Evolutionary conservation across 306 rosid genomes (phyloP), one percentile per base, ranked within the genome.

Genomic region (Prunus fruticosa): DNA sequence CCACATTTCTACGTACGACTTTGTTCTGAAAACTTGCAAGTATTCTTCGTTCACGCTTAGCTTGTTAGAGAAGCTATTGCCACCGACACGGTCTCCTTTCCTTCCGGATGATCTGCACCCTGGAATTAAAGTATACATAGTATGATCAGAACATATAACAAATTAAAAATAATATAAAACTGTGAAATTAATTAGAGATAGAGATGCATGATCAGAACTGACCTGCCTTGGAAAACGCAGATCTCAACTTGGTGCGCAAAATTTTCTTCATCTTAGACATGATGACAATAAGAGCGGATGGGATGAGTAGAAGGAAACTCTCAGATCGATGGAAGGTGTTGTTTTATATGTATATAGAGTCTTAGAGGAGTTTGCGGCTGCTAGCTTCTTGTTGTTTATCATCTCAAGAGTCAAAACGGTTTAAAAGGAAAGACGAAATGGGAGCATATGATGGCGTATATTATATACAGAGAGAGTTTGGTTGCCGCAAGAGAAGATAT

Each of bases 11-110:
- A 85, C 83, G 19, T 80, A 92, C 11, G 99, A 95, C 22, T 87
- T 88, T 60, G 99, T 88, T 84, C 97, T 84, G 84, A 95, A 91
- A 57, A 93, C 89, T 78, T 83, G 75, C 18, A 71, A 19, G 82
- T 95, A 95, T 75, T 95, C 99, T 65, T 92, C 96, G 63, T 87
- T 87, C 38, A 95, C 92, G 80, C 77, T 92, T 80, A 80, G 56
- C 90, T 83, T 89, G 68, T 53, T 58, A 12, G 85, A 68, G 61
- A 94, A 84, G 88, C 69, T 73, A 76, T 83, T 78, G 2, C 67
- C 81, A 27, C 67, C 16, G 46, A 78, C 47, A 16, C n/a, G 27
- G 12, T 2, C 25, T 6, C 46, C 45, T n/a, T 58, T 20, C 16
- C n/a, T 85, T 45, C 75, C 81, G 65, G 57, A 51, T 72, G 93